Evolutionary conservation across 768 basidiomycete genomes (phyloP).

Genomic region (Termitomyces sp.): DNA sequence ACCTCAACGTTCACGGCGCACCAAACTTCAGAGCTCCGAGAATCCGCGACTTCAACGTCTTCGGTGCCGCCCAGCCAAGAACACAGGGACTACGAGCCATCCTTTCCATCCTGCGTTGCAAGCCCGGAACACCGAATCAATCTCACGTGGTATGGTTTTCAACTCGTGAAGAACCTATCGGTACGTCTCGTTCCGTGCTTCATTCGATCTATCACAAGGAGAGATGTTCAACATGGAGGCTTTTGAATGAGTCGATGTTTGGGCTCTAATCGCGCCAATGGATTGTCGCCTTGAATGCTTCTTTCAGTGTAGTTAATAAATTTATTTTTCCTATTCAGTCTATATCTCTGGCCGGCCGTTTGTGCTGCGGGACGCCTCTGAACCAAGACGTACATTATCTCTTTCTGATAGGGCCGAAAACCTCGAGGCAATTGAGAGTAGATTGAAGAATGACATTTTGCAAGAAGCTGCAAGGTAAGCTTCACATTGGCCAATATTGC

Average conservation of each 20-base stretch:
- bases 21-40: conserved; percentile 90
- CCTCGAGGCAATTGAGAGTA: conserved; percentile 84
- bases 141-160: conserved; percentile 93
- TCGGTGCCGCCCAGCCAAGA: conserved; percentile 93
- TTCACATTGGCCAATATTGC: not conserved
- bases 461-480: conserved; percentile 69
- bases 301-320: conserved; percentile 6
- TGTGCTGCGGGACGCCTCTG: conserved; percentile 81
- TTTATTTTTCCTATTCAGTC: conserved; percentile 32
- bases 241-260: not conserved
- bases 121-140: conserved; percentile 55
- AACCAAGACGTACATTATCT: conserved; percentile 71
- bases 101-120: conserved; percentile 73
- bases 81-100: conserved; percentile 88
- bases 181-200: conserved; percentile 35
- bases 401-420: conserved; percentile 93
- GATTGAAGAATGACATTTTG: conserved; percentile 88
- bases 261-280: not conserved
- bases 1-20: conserved; percentile 88
- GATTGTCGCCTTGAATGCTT: not conserved
- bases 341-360: conserved; percentile 92
- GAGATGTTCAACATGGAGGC: not conserved
- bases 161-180: conserved; percentile 92
- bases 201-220: not conserved
- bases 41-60: conserved; percentile 80